A percentile compares a stretch with the other conserved stretches of the same genome.
These are phyloP conservation scores for Penicillium daleae DNA, from an alignment of 495 filamentous ascomycete species.

Conservation along the genomic window DNA sequence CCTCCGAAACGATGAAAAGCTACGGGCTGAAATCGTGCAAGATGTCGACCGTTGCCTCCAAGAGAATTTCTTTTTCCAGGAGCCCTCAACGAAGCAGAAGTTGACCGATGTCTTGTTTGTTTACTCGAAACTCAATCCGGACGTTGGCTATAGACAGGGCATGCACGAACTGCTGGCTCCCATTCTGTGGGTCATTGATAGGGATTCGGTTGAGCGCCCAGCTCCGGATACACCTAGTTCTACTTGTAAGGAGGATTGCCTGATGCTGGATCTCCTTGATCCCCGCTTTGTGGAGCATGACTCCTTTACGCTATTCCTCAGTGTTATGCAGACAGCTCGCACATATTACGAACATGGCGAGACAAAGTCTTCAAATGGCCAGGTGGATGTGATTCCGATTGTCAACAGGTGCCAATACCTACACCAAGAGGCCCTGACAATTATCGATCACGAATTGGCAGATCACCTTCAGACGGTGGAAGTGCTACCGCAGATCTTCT, in stretches of 20 bases:
- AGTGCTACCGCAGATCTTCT: slow-evolving; percentile 93
- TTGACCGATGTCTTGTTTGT: slow-evolving; percentile 90
- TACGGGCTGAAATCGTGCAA: slow-evolving; percentile 89
- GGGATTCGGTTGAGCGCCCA: slow-evolving; percentile 70
- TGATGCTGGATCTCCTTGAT: slow-evolving; percentile 70
- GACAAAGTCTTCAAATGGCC: slow-evolving; percentile 43
- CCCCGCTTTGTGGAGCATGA: slow-evolving; percentile 82
- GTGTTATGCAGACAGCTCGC: slow-evolving; percentile 84
- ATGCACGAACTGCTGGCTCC: slow-evolving; percentile 97
- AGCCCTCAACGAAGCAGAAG: slow-evolving; percentile 74
- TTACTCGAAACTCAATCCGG: slow-evolving; percentile 90
- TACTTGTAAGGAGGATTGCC: slow-evolving; percentile 38
- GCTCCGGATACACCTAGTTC: slow-evolving; percentile 26
- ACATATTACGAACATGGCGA: slow-evolving; percentile 77
- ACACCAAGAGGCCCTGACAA: slow-evolving; percentile 76
- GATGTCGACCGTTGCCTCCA: slow-evolving; percentile 94
- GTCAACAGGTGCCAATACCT: slow-evolving; percentile 83
- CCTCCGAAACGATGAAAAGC: slow-evolving; percentile 78
- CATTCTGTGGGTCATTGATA: slow-evolving; percentile 83
- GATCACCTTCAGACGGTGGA: slow-evolving; percentile 82
- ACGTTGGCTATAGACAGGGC: slow-evolving; percentile 89
- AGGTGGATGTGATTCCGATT: slow-evolving; percentile 70
- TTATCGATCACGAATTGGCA: slow-evolving; percentile 80
- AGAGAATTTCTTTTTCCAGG: slow-evolving; percentile 87
- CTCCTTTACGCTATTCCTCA: slow-evolving; percentile 80